Evolutionary conservation across 1,139 yeast species (phyloP).

Genomic region (Yamadazyma trypodendri): DNA sequence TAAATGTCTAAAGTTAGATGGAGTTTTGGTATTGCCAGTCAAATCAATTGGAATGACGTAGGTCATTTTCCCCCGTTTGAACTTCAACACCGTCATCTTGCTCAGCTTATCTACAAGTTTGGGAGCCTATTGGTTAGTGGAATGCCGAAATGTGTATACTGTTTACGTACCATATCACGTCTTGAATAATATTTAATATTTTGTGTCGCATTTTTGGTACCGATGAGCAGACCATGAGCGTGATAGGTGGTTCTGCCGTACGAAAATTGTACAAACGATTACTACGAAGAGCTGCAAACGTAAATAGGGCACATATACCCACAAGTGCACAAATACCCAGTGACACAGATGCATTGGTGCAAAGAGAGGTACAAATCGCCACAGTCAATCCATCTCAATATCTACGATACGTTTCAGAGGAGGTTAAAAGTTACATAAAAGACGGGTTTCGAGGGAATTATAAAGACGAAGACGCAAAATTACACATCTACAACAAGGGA

Average conservation of each 20-base stretch:
- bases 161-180: neutral
- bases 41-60: constrained; percentile 40
- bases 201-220: neutral
- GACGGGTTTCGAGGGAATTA: too few species aligned
- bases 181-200: neutral
- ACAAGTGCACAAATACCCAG: neutral
- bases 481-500: constrained; percentile 1
- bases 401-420: constrained; percentile 13
- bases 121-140: constrained; percentile 24
- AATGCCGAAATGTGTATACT: neutral
- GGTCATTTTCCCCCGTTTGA: constrained; percentile 44
- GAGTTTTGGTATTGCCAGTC: constrained; percentile 17
- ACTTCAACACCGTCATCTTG: constrained; percentile 35
- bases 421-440: constrained; percentile 18
- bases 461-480: constrained; percentile 5
- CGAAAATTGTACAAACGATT: constrained; percentile 21
- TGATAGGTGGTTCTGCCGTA: constrained; percentile 9
- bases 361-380: constrained; percentile 8
- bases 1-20: constrained; percentile 28
- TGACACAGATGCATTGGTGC: neutral
- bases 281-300: constrained; percentile 16
- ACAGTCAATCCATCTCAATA: constrained; percentile 10
- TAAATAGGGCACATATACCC: constrained; percentile 5
- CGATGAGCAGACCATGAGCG: neutral
- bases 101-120: constrained; percentile 21